These are phyloP conservation scores for Fulvia fulva DNA, from an alignment of 2,329 filamentous ascomycete species.

Conservation along the genomic window DNA sequence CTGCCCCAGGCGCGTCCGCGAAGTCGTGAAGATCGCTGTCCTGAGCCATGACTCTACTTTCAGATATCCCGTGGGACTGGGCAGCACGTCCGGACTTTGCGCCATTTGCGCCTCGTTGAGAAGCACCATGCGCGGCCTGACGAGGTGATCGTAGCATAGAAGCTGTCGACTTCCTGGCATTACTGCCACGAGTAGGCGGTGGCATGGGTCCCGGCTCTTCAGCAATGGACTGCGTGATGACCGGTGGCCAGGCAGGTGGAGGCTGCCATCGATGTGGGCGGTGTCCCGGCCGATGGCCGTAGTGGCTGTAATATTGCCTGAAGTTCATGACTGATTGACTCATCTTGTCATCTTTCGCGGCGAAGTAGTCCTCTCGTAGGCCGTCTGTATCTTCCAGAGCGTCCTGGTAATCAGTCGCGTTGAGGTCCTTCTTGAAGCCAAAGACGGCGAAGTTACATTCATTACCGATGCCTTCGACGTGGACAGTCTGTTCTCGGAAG, in stretches of 20 bases:
- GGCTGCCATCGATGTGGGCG: constrained; percentile 27
- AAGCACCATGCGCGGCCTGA: not conserved
- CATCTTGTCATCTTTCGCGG: constrained; percentile 96
- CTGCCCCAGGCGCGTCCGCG: constrained; percentile 31
- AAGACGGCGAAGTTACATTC: constrained; percentile 98
- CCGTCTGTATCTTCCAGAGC: constrained; percentile 36
- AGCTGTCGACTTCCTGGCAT: not conserved
- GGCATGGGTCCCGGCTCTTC: constrained; percentile 19
- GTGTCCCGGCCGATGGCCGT: constrained; percentile 29
- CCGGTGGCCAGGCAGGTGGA: constrained; percentile 32
- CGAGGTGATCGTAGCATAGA: constrained; percentile 19
- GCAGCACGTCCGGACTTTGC: not conserved
- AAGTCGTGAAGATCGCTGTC: constrained; percentile 59
- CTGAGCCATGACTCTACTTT: constrained; percentile 45
- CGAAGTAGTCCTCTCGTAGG: constrained; percentile 88
- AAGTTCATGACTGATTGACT: constrained; percentile 96
- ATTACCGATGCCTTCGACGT: constrained; percentile 92
- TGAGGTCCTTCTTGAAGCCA: constrained; percentile 81
- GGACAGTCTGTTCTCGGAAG: constrained; percentile 94
- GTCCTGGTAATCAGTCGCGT: constrained; percentile 39
- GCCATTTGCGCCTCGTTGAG: not conserved
- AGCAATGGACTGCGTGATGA: constrained; percentile 22
- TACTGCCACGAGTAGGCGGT: not conserved
- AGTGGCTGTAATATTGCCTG: constrained; percentile 71
- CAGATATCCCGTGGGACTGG: constrained; percentile 29